Percentiles rank a stretch among this genome's conserved stretches.
Evolutionary conservation across 2,329 filamentous ascomycete genomes (phyloP).

Genomic region (Aureobasidium sp.): DNA sequence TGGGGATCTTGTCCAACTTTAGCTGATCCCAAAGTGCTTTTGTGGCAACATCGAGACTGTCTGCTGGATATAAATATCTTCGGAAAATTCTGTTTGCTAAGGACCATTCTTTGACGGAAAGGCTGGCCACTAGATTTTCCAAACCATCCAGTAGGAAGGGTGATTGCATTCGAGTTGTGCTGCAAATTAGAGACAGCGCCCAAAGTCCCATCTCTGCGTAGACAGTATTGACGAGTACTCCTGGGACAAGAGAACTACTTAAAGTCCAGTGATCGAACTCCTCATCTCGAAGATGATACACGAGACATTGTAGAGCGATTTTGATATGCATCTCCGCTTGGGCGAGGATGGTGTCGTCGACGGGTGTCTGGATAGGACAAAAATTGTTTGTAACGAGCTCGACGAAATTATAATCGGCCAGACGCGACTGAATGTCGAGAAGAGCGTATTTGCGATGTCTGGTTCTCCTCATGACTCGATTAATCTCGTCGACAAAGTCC

Average conservation of each 20-base stretch:
- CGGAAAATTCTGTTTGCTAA: neutral
- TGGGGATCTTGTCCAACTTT: neutral
- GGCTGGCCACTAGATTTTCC: neutral
- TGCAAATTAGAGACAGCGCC: conserved; percentile 20
- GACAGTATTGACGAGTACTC: conserved; percentile 19
- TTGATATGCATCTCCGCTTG: conserved; percentile 20
- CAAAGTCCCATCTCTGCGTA: conserved; percentile 21
- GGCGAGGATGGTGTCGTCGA: conserved; percentile 19
- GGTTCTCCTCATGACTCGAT: neutral
- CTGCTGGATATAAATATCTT: neutral
- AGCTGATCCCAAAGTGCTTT: neutral
- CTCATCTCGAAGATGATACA: conserved; percentile 17
- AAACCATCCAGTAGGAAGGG: neutral
- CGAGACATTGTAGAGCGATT: conserved; percentile 19
- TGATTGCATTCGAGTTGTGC: neutral
- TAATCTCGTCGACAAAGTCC: neutral
- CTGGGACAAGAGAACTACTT: conserved; percentile 16
- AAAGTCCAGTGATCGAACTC: conserved; percentile 8
- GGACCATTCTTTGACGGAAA: neutral
- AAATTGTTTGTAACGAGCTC: conserved; percentile 18
- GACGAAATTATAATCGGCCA: conserved; percentile 15
- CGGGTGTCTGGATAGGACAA: conserved; percentile 17
- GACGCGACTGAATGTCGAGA: neutral
- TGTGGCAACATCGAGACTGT: neutral
- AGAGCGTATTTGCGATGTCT: neutral